Conservation (phyloP, 2,329 filamentous ascomycete species). For the Thermoascus crustaceus region DNA sequence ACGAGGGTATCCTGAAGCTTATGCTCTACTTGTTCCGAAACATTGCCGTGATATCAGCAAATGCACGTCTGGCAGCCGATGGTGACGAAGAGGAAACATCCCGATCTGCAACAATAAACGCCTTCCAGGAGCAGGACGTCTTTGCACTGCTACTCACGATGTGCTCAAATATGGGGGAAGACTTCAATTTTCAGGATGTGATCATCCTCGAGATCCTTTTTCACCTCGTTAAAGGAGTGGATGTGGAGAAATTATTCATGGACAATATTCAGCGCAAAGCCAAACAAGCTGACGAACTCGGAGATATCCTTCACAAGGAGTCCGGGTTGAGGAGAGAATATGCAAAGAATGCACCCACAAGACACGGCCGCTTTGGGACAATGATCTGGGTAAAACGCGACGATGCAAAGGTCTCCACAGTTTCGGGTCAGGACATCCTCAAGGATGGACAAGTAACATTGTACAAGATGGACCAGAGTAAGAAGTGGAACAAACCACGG, state of each 20-base stretch:
- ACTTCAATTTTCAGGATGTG: conserved; percentile 83
- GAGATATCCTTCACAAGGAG: conserved; percentile 70
- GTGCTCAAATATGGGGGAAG: conserved; percentile 86
- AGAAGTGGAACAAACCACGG: conserved; percentile 79
- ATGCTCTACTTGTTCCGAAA: conserved; percentile 85
- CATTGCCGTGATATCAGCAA: conserved; percentile 72
- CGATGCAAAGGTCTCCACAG: conserved; percentile 71
- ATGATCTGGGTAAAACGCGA: conserved; percentile 95
- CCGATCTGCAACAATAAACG: conserved; percentile 76
- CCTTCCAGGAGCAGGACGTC: conserved; percentile 84
- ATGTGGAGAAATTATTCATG: conserved; percentile 78
- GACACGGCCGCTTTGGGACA: conserved; percentile 90
- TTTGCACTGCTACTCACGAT: conserved; percentile 78
- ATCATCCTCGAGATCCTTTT: conserved; percentile 88
- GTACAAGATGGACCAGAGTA: conserved; percentile 81
- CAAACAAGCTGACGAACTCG: conserved; percentile 64
- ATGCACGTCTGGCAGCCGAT: conserved; percentile 63
- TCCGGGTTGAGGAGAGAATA: conserved; percentile 71
- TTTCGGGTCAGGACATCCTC: conserved; percentile 82
- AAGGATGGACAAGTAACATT: conserved; percentile 64
- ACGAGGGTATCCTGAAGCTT: conserved; percentile 88
- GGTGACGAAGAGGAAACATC: conserved; percentile 88
- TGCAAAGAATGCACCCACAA: conserved; percentile 67
- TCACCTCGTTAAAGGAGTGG: conserved; percentile 82
- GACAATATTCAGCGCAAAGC: conserved; percentile 62